Evolutionary conservation across 768 basidiomycete species (phyloP).

Genomic region (Clitopilus hobsonii): DNA sequence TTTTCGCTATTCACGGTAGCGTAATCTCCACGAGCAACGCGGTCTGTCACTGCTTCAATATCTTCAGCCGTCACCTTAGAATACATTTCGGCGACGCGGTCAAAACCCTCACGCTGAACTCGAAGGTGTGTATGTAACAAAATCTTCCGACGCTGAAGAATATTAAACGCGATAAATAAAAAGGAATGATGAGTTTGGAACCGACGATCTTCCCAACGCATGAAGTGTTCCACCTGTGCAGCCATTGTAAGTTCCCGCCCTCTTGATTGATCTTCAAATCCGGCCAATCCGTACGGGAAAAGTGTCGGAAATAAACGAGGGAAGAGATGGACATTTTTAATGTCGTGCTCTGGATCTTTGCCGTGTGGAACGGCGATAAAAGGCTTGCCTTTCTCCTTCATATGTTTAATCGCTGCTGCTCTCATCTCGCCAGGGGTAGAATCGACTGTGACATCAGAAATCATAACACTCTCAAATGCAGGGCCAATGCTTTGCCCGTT

Average conservation of each 20-base stretch:
- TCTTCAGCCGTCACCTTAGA: conserved; percentile 55
- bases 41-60: conserved; percentile 35
- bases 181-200: conserved; percentile 38
- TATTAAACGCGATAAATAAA: conserved; percentile 35
- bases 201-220: conserved; percentile 20
- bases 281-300: conserved; percentile 38
- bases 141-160: conserved; percentile 27
- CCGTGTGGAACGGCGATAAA: conserved; percentile 4
- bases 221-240: conserved; percentile 27
- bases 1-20: conserved; percentile 13
- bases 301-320: conserved; percentile 37
- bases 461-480: conserved; percentile 2
- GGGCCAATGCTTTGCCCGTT: not conserved
- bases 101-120: conserved; percentile 20
- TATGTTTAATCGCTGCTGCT: conserved; percentile 5
- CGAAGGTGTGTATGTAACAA: conserved; percentile 27
- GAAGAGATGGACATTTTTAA: conserved; percentile 28
- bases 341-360: conserved; percentile 1
- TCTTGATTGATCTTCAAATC: conserved; percentile 28
- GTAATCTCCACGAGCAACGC: conserved; percentile 14
- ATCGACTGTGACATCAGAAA: conserved; percentile 1
- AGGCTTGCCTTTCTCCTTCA: not conserved
- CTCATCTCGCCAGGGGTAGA: not conserved
- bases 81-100: conserved; percentile 18
- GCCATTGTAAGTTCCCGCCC: conserved; percentile 19